Conservation (phyloP, 2,329 filamentous ascomycete genomes). For the Arthroderma uncinatum region DNA sequence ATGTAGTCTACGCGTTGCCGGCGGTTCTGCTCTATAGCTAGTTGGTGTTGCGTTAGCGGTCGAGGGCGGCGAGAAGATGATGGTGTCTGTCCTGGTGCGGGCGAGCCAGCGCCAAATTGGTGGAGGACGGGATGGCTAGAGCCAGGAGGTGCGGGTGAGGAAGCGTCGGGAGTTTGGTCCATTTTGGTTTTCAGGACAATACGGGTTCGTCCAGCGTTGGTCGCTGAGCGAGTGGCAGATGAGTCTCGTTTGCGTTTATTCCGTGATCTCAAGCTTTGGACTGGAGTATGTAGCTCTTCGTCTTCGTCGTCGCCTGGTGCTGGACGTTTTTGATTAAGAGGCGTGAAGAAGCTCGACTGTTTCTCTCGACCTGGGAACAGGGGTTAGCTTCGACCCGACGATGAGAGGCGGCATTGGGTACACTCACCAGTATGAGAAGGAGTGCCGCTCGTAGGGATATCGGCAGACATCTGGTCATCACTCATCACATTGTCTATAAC, state of each 20-base stretch:
- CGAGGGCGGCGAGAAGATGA: slow-evolving; percentile 32
- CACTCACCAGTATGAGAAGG: neutral
- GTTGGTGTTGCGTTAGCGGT: slow-evolving; percentile 40
- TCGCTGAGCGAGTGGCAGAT: slow-evolving; percentile 26
- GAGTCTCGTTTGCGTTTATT: slow-evolving; percentile 32
- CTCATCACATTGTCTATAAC: slow-evolving; percentile 18
- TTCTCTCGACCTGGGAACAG: slow-evolving; percentile 7
- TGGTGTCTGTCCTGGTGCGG: slow-evolving; percentile 22
- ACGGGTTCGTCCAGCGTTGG: slow-evolving; percentile 25
- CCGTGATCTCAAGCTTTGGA: slow-evolving; percentile 28
- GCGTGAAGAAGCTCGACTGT: slow-evolving; percentile 28
- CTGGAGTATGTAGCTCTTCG: slow-evolving; percentile 31
- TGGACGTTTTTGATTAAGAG: slow-evolving; percentile 28
- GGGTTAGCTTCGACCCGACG: slow-evolving; percentile 12
- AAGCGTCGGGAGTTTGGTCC: slow-evolving; percentile 33
- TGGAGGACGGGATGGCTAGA: slow-evolving; percentile 33
- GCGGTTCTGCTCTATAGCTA: slow-evolving; percentile 40
- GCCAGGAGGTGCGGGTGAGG: slow-evolving; percentile 35
- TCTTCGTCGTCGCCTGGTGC: slow-evolving; percentile 25
- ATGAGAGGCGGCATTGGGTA: neutral
- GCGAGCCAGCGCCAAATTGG: slow-evolving; percentile 27
- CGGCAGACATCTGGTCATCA: slow-evolving; percentile 26
- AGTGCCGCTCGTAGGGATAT: slow-evolving; percentile 14
- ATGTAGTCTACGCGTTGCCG: slow-evolving; percentile 40
- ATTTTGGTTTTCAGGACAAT: slow-evolving; percentile 36